Evolutionary conservation across 805 yeast genomes (phyloP).

Genomic region (Zygosaccharomyces gambellarensis): DNA sequence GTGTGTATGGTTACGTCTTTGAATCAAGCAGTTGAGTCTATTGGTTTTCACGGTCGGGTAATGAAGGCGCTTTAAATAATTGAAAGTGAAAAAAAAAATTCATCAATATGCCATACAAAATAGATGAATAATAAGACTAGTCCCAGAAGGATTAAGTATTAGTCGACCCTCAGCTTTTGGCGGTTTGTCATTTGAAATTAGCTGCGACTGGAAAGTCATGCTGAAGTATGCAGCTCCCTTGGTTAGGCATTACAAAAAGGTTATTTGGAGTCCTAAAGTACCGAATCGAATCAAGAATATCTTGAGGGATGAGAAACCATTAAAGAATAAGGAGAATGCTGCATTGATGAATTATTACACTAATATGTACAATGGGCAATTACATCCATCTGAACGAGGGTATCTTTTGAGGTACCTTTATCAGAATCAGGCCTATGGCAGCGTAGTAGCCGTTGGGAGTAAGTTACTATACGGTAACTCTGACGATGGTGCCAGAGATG

Average conservation of each 20-base stretch:
- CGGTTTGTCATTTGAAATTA: background rate
- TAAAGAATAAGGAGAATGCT: conserved; percentile 6
- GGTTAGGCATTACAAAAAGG: conserved; percentile 11
- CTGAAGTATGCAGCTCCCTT: conserved; percentile 17
- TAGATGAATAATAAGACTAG: background rate
- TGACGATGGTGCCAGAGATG: conserved; percentile 2
- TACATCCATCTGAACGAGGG: conserved; percentile 12
- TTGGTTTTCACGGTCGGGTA: background rate
- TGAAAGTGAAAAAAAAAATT: background rate
- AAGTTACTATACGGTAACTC: conserved; percentile 13
- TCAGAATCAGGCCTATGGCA: conserved; percentile 16
- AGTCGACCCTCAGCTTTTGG: background rate
- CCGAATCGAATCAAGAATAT: conserved; percentile 11
- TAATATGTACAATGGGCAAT: background rate
- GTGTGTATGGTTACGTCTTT: background rate
- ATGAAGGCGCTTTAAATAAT: background rate
- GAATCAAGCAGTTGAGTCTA: background rate
- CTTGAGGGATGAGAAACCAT: conserved; percentile 5
- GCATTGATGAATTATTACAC: conserved; percentile 7
- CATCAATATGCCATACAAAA: background rate
- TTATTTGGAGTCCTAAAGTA: conserved; percentile 9
- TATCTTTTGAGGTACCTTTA: conserved; percentile 18
- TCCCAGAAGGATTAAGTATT: background rate
- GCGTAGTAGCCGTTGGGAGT: conserved; percentile 17
- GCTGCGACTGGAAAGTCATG: conserved; percentile 10